A percentile compares a stretch with the other conserved stretches of the same genome.
phyloP scores from a whole-genome alignment of 495 filamentous ascomycete species.

The Chaetomidium leptoderma region DNA sequence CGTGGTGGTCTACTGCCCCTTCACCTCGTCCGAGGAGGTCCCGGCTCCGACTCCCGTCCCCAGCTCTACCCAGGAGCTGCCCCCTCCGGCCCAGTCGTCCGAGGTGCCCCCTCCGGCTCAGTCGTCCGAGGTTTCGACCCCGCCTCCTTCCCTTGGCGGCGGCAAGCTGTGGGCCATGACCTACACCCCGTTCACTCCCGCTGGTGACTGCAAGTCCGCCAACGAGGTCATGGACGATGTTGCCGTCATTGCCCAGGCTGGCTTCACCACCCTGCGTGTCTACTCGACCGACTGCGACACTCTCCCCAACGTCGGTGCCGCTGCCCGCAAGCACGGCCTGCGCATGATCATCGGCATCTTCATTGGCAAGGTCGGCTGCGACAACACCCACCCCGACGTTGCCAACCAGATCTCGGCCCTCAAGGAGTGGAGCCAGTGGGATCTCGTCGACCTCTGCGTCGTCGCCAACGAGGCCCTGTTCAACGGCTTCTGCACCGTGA shows the following conservation, averaged over 20 bases:
- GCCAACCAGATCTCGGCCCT: constrained; percentile 68
- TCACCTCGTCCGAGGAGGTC: too few relatives aligned
- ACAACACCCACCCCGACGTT: constrained; percentile 46
- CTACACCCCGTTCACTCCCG: constrained; percentile 74
- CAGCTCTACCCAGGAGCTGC: constrained; percentile 14
- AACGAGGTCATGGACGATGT: constrained; percentile 61
- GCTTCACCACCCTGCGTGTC: constrained; percentile 78
- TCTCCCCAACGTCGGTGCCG: constrained; percentile 67
- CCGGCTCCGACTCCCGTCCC: constrained; percentile 26
- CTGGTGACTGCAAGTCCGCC: constrained; percentile 63
- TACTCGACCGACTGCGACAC: constrained; percentile 89
- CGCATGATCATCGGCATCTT: constrained; percentile 83
- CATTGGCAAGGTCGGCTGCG: constrained; percentile 61
- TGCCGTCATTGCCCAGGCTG: constrained; percentile 60
- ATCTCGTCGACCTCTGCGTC: constrained; percentile 69
- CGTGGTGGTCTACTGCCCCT: constrained; percentile 70
- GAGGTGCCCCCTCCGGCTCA: constrained; percentile 8
- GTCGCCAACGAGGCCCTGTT: constrained; percentile 89
- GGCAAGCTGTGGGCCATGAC: constrained; percentile 78
- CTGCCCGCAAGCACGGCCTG: constrained; percentile 57
- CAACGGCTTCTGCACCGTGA: constrained; percentile 58
- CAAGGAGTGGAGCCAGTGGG: constrained; percentile 68
- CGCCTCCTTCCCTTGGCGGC: constrained; percentile 33
- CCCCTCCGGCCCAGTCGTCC: constrained; percentile 21
- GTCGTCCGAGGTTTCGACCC: background rate